Conservation (phyloP, 163 green algal species). For the Prototheca wickerhamii region DNA sequence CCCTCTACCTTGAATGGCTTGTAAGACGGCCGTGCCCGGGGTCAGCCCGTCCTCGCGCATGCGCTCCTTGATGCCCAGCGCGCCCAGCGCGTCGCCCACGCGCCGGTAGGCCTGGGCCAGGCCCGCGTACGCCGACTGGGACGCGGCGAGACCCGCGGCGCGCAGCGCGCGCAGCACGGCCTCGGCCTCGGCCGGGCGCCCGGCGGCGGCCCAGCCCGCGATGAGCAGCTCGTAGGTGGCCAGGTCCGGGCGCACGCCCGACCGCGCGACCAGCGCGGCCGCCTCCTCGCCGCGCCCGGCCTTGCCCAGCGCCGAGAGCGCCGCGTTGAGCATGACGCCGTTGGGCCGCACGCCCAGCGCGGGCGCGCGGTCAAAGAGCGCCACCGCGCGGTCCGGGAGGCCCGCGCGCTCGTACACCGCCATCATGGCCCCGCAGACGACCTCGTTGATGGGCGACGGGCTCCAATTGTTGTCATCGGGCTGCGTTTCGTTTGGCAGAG, state of each 20-base stretch:
- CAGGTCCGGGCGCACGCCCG: conserved; percentile 39
- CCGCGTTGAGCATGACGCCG: conserved; percentile 74
- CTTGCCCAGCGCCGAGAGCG: conserved; percentile 64
- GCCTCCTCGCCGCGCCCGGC: conserved; percentile 47
- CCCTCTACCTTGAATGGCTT: neutral
- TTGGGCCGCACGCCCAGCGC: conserved; percentile 58
- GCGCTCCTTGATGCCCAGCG: conserved; percentile 49
- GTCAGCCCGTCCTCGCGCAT: conserved; percentile 17
- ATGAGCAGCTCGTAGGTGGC: conserved; percentile 71
- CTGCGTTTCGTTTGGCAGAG: too few relatives aligned
- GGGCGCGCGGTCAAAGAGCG: conserved; percentile 47
- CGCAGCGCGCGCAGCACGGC: conserved; percentile 24
- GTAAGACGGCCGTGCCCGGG: neutral
- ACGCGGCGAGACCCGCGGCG: conserved; percentile 29
- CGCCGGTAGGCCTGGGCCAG: conserved; percentile 64
- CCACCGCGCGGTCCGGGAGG: conserved; percentile 46
- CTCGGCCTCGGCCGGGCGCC: conserved; percentile 30
- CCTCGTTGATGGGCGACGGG: conserved; percentile 37
- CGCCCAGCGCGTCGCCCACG: conserved; percentile 42
- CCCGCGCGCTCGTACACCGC: conserved; percentile 68
- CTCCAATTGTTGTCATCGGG: too few relatives aligned
- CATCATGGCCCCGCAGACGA: conserved; percentile 68
- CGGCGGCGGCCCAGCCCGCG: conserved; percentile 61
- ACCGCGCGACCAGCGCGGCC: conserved; percentile 43
- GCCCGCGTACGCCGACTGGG: conserved; percentile 70